Conservation (phyloP, 345 rosid genomes). For the Cardiospermum halicacabum region DNA sequence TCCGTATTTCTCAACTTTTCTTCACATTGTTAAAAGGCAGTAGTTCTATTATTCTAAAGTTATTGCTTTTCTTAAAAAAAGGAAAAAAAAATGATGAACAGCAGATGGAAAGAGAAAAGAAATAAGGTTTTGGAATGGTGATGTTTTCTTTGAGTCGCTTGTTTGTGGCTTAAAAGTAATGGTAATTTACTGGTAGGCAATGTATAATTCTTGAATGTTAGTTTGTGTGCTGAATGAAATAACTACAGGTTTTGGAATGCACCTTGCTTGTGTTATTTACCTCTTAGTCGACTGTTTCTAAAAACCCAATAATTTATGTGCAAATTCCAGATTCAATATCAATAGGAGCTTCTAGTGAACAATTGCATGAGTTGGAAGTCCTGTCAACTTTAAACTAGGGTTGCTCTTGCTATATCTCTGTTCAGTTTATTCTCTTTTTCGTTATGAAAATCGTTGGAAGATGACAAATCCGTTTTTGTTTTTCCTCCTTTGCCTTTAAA, state of each 20-base stretch:
- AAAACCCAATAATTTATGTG: neutral
- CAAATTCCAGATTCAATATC: neutral
- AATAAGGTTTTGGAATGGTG: neutral
- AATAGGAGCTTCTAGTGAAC: neutral
- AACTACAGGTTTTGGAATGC: neutral
- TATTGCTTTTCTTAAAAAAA: neutral
- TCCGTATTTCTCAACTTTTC: neutral
- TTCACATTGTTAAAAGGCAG: neutral
- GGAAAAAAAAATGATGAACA: no score
- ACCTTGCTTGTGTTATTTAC: neutral
- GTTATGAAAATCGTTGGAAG: neutral
- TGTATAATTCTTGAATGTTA: neutral
- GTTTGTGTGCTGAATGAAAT: neutral
- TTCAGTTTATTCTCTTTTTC: neutral
- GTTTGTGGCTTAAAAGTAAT: neutral
- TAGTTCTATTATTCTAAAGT: neutral
- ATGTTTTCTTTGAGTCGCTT: neutral
- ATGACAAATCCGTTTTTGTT: neutral
- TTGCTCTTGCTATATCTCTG: neutral
- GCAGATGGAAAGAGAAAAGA: no score
- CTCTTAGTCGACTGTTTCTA: neutral
- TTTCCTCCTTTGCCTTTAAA: no score
- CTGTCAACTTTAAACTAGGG: neutral
- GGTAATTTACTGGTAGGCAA: neutral
- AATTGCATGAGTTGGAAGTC: neutral